Evolutionary conservation across 1,284 basidiomycete genomes (phyloP).

Genomic region (Retiboletus flavoniger): DNA sequence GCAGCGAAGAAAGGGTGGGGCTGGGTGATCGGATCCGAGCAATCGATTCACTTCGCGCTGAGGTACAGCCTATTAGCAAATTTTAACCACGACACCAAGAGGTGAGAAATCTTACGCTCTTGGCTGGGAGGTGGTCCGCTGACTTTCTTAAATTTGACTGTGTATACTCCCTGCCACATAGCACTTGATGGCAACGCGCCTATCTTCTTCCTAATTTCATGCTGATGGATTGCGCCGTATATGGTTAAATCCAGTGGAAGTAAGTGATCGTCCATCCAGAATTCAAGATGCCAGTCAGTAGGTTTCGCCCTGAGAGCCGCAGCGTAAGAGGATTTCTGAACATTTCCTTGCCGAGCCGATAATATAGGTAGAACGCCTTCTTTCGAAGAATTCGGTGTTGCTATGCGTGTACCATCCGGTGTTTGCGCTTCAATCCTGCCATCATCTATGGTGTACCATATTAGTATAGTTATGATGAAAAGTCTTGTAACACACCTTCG

Average conservation of each 20-base stretch:
- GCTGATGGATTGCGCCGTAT: slow-evolving; percentile 92
- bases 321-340: slow-evolving; percentile 79
- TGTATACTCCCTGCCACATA: slow-evolving; percentile 89
- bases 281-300: slow-evolving; percentile 95
- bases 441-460: slow-evolving; percentile 57
- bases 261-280: slow-evolving; percentile 84
- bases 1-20: slow-evolving; percentile 72
- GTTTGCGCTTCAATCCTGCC: slow-evolving; percentile 93
- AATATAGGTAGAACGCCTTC: slow-evolving; percentile 38
- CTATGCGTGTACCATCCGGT: slow-evolving; percentile 90
- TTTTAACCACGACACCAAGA: slow-evolving; percentile 14
- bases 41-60: slow-evolving; percentile 38
- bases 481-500: slow-evolving; percentile 54
- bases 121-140: slow-evolving; percentile 69
- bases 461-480: slow-evolving; percentile 11
- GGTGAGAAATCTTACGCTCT: slow-evolving; percentile 48
- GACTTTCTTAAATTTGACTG: slow-evolving; percentile 92
- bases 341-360: slow-evolving; percentile 41
- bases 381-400: slow-evolving; percentile 71
- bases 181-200: slow-evolving; percentile 62
- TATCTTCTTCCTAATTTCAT: slow-evolving; percentile 73
- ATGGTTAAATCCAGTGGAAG: slow-evolving; percentile 88
- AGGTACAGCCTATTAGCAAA: slow-evolving; percentile 14
- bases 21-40: slow-evolving; percentile 58
- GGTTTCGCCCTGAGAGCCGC: slow-evolving; percentile 91